Conservation (phyloP, 1,284 basidiomycete species). For the Ustilago bromivora region DNA sequence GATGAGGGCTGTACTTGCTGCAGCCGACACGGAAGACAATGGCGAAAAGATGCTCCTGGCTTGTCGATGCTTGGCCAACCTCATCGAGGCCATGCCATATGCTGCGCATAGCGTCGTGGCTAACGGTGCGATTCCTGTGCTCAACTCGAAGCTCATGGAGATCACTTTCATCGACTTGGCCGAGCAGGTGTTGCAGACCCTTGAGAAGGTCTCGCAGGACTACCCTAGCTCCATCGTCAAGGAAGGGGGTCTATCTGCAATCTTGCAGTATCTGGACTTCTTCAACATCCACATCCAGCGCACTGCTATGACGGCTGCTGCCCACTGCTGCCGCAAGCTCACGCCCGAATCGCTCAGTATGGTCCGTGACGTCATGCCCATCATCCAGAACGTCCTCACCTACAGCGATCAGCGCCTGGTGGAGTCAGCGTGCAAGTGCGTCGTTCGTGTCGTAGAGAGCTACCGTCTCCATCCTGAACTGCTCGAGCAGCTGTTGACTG, state of each 20-base stretch:
- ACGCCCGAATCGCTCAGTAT: conserved; percentile 49
- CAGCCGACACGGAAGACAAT: conserved; percentile 54
- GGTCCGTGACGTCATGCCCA: conserved; percentile 62
- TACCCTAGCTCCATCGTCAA: conserved; percentile 65
- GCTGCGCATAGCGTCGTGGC: conserved; percentile 63
- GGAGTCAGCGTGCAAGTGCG: conserved; percentile 66
- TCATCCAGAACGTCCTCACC: conserved; percentile 63
- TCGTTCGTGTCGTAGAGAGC: conserved; percentile 63
- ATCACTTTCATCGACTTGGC: conserved; percentile 69
- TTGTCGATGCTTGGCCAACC: conserved; percentile 69
- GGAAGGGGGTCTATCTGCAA: conserved; percentile 64
- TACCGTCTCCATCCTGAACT: conserved; percentile 55
- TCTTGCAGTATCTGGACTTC: conserved; percentile 69
- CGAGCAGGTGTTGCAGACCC: conserved; percentile 68
- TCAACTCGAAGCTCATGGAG: conserved; percentile 66
- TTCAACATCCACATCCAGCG: conserved; percentile 69
- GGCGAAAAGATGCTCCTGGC: conserved; percentile 66
- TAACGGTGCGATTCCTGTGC: conserved; percentile 62
- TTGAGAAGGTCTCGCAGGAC: conserved; percentile 66
- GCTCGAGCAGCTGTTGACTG: conserved; percentile 59
- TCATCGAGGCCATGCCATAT: conserved; percentile 69
- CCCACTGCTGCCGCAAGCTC: conserved; percentile 67
- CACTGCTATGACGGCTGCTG: conserved; percentile 65
- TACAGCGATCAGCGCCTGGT: conserved; percentile 67
- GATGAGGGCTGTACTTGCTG: conserved; percentile 53